These are phyloP conservation scores for Solanum etuberosum DNA, from an alignment of 257 asterid species.

Conservation along the genomic window DNA sequence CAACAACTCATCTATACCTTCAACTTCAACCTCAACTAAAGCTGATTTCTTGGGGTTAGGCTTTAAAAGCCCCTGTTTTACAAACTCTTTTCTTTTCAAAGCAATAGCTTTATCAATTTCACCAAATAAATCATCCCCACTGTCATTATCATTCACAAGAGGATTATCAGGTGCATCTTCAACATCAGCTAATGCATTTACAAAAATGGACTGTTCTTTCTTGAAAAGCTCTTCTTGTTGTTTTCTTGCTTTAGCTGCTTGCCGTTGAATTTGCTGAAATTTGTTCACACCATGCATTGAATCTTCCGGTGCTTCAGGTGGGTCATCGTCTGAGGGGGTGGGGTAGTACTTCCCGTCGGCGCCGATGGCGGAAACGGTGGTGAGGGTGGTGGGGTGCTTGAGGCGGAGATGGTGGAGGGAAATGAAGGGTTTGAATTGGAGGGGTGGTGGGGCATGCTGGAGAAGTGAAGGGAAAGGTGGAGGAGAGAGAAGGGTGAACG, in stretches of 20 bases:
- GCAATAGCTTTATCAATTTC: conserved; percentile 93
- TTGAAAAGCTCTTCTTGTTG: conserved; percentile 53
- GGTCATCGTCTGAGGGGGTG: conserved; percentile 77
- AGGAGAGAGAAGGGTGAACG: neutral
- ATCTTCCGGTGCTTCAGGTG: conserved; percentile 91
- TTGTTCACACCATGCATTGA: conserved; percentile 92
- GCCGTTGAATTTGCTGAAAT: conserved; percentile 86
- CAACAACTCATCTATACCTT: conserved; percentile 54
- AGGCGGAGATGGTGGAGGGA: conserved; percentile 15
- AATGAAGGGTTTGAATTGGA: conserved; percentile 2
- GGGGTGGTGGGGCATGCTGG: conserved; percentile 32
- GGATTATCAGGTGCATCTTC: conserved; percentile 39
- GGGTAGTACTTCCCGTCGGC: conserved; percentile 79
- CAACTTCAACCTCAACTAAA: conserved; percentile 15
- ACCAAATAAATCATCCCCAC: conserved; percentile 86
- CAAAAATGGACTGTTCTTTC: conserved; percentile 54
- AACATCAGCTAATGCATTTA: conserved; percentile 66
- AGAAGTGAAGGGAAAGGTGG: conserved; percentile 12
- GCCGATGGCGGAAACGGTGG: conserved; percentile 57
- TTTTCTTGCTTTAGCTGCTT: conserved; percentile 60
- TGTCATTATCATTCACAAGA: neutral
- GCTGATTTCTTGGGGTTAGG: conserved; percentile 22
- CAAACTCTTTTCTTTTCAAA: conserved; percentile 72
- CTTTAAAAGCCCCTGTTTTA: conserved; percentile 66
- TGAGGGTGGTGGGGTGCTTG: conserved; percentile 19